phyloP scores from a whole-genome alignment of 352 stramenopile genomes.

The Globisporangium radiosum region DNA sequence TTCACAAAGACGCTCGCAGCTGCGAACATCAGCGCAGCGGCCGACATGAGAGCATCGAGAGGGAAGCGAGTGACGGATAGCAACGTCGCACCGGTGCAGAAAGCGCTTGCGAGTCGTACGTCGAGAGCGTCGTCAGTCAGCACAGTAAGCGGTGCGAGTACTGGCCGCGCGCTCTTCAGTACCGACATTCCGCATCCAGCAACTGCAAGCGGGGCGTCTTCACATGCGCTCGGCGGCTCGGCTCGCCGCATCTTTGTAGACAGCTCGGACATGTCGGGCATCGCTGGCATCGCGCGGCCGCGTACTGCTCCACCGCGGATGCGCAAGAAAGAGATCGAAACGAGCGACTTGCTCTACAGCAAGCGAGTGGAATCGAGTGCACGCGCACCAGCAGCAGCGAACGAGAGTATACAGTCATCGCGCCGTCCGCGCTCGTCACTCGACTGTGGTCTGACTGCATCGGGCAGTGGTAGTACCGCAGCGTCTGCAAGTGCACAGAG shows the following conservation, averaged over 20 bases:
- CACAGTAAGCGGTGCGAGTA: not conserved
- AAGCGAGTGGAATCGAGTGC: slow-evolving; percentile 29
- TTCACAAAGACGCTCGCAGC: slow-evolving; percentile 15
- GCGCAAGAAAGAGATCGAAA: slow-evolving; percentile 39
- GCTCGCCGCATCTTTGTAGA: slow-evolving; percentile 6
- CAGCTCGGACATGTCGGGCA: not conserved
- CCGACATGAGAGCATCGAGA: slow-evolving; percentile 5
- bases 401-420: slow-evolving; percentile 14
- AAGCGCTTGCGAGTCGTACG: slow-evolving; percentile 9
- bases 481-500: not conserved
- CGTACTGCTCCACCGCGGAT: slow-evolving; percentile 31
- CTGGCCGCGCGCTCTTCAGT: slow-evolving; percentile 9
- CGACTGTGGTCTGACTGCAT: slow-evolving; percentile 16
- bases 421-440: slow-evolving; percentile 28
- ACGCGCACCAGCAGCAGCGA: slow-evolving; percentile 8
- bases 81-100: slow-evolving; percentile 10
- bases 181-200: slow-evolving; percentile 11
- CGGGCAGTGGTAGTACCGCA: slow-evolving; percentile 2
- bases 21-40: not conserved
- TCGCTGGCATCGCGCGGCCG: slow-evolving; percentile 13
- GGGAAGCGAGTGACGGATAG: slow-evolving; percentile 1
- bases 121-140: slow-evolving; percentile 4
- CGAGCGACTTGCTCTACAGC: slow-evolving; percentile 31
- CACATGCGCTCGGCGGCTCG: slow-evolving; percentile 4
- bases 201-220: not conserved